Evolutionary conservation across 2,329 filamentous ascomycete genomes (phyloP), one percentile per base, ranked within the genome.

Genomic region (Cyclaneusma minus): DNA sequence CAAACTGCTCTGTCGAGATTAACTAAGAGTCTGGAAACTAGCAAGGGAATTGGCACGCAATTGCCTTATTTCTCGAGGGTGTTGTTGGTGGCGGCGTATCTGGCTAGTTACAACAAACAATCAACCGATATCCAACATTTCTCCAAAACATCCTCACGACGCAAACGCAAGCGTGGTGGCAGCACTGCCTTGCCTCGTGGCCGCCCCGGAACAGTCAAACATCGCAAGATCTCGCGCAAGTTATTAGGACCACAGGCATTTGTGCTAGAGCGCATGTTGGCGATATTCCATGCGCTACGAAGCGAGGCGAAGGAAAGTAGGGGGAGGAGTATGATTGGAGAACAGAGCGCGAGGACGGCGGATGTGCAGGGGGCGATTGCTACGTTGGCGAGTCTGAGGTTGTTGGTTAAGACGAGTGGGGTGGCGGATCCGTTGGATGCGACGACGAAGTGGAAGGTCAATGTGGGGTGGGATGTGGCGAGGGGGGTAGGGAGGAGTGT

Each of bases 181-280:
- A 64, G 64, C 13, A 52, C 53, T 8, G 50, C 53, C 3, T 47
- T 51, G 3, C 40, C 46, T 3, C 41, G 37, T 8, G 33, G 30
- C 13, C 37, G 33, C 8, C 40, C 43, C 5, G 40, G 50, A 9
- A 44, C 43, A 2, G 44, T 52, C 28, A 73, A 71, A 43, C 67
- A 74, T 40, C 64, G 76, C 29, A 80, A 80, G 49, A 81, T 87
- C 13, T 69, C 79, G 7, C 64, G 81, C 14, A 81, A 82, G 49
- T 57, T 87, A 3, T 64, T 89, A 4, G 78, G 78, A 7, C 75
- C 81, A 1, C 73, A 79, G 35, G 71, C 76, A 1, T 89, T 89
- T 41, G 64, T 80, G 5, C 54, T 87, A 9, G 81, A 89, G 51
- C 63, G 81, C 17, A 68, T 87, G 60, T 60, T 87, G 28, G 77